phyloP scores from a whole-genome alignment of 805 yeast species.

The Middelhovenomyces tepae region DNA sequence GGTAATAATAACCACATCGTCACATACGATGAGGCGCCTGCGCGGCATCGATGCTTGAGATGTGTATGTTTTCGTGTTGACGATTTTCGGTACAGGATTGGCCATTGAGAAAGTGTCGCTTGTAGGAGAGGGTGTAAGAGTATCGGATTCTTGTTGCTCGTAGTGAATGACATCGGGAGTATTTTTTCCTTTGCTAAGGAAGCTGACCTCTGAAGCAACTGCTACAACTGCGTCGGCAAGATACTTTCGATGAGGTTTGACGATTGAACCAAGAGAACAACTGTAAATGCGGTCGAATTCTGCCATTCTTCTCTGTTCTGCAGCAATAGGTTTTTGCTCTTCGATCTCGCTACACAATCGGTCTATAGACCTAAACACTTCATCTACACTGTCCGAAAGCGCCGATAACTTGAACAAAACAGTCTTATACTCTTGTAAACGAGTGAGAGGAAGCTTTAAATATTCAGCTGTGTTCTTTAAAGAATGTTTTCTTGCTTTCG shows the following conservation, averaged over 20 bases:
- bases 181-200: slow-evolving; percentile 3
- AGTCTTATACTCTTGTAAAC: slow-evolving; percentile 11
- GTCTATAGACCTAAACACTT: slow-evolving; percentile 7
- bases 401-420: slow-evolving; percentile 11
- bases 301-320: slow-evolving; percentile 8
- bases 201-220: slow-evolving; percentile 3
- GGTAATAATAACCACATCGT: slow-evolving; percentile 7
- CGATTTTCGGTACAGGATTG: slow-evolving; percentile 3
- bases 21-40: slow-evolving; percentile 6
- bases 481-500: slow-evolving; percentile 11
- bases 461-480: slow-evolving; percentile 13
- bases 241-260: slow-evolving; percentile 4
- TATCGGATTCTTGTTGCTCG: background rate
- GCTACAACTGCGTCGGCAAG: slow-evolving; percentile 13
- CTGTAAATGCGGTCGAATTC: slow-evolving; percentile 13
- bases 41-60: slow-evolving; percentile 1
- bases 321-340: slow-evolving; percentile 12
- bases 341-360: slow-evolving; percentile 10
- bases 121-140: background rate
- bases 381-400: slow-evolving; percentile 7
- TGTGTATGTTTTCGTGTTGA: slow-evolving; percentile 3
- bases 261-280: slow-evolving; percentile 9
- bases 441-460: slow-evolving; percentile 16
- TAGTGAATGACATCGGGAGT: slow-evolving; percentile 2
- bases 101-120: background rate